phyloP scores from a whole-genome alignment of 805 yeast species.

The Komagataella kurtzmanii region DNA sequence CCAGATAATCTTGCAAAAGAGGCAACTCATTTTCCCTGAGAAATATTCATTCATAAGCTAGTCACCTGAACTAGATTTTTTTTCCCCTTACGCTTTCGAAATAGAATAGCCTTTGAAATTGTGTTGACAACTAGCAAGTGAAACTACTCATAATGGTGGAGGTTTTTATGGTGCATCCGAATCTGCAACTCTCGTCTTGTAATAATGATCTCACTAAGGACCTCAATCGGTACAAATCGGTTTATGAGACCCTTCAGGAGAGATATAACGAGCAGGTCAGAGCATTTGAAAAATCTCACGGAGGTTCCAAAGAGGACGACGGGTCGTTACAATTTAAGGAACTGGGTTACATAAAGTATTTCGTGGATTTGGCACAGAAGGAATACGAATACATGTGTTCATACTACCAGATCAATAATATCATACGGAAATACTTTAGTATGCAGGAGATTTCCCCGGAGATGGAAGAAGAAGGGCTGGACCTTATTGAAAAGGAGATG shows the following conservation, averaged over 20 bases:
- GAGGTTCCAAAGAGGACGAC: constrained; percentile 8
- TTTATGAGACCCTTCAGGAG: not conserved
- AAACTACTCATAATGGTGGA: constrained; percentile 11
- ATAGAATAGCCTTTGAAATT: not conserved
- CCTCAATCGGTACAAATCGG: constrained; percentile 5
- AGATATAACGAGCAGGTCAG: constrained; percentile 4
- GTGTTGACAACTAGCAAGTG: not conserved
- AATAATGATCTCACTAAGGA: constrained; percentile 10
- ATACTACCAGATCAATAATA: constrained; percentile 12
- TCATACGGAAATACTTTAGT: constrained; percentile 13
- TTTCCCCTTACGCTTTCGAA: not conserved
- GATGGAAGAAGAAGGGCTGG: constrained; percentile 7
- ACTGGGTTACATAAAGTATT: constrained; percentile 12
- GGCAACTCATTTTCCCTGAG: not conserved
- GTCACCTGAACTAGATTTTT: not conserved
- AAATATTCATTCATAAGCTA: not conserved
- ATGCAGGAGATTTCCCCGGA: constrained; percentile 5
- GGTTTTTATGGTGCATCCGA: constrained; percentile 17
- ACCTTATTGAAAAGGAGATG: constrained; percentile 3
- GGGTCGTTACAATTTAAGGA: constrained; percentile 2
- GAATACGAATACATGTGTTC: constrained; percentile 15
- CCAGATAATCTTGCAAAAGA: not conserved
- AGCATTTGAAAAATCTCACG: constrained; percentile 6
- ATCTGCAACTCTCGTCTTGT: constrained; percentile 14
- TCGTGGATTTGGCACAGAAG: constrained; percentile 12